phyloP scores from a whole-genome alignment of 2,329 filamentous ascomycete species.

The Xylaria arbuscula region DNA sequence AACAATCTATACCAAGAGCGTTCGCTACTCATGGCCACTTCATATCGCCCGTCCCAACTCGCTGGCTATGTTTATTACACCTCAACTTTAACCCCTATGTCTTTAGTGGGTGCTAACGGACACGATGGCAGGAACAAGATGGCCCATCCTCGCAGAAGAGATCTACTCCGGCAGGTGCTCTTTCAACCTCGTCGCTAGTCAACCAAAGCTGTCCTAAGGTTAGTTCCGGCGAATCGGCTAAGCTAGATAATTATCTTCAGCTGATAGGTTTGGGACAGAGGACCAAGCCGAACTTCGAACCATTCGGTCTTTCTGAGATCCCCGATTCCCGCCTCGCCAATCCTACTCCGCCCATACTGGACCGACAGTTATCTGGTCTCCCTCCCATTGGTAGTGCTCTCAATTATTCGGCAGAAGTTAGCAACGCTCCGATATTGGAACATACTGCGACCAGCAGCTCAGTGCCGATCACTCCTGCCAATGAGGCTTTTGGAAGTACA shows the following conservation, averaged over 20 bases:
- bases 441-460: conserved; percentile 67
- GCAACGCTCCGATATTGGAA: conserved; percentile 55
- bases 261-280: conserved; percentile 30
- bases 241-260: background rate
- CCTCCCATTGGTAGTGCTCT: conserved; percentile 68
- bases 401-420: conserved; percentile 54
- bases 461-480: conserved; percentile 71
- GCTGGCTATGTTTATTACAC: background rate
- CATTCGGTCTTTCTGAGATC: conserved; percentile 45
- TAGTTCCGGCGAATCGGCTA: conserved; percentile 27
- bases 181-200: conserved; percentile 65
- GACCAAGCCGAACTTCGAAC: conserved; percentile 55
- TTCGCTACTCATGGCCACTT: background rate
- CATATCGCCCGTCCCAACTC: background rate
- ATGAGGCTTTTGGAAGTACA: conserved; percentile 63
- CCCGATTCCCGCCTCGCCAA: conserved; percentile 70
- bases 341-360: conserved; percentile 76
- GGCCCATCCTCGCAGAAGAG: conserved; percentile 53
- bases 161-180: conserved; percentile 53
- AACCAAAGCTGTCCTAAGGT: conserved; percentile 68
- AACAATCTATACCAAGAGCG: too few species aligned
- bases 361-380: conserved; percentile 74
- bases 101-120: conserved; percentile 14
- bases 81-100: background rate
- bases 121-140: conserved; percentile 42